A percentile compares a stretch with the other conserved stretches of the same genome.
Evolutionary conservation across 78 protist species (phyloP).

Genomic region (Polysphondylium violaceum): DNA sequence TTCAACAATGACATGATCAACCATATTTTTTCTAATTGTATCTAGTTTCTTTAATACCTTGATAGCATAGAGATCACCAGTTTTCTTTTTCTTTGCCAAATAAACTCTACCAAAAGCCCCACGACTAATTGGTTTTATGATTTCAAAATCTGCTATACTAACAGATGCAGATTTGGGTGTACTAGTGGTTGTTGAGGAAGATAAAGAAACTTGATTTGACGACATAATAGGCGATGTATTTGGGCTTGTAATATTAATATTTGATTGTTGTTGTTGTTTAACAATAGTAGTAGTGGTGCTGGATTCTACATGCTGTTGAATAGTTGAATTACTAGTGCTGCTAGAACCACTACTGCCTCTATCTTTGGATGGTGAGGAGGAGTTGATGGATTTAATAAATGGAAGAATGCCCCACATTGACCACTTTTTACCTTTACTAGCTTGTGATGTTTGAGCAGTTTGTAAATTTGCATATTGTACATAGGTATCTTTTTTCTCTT

Average conservation of each 20-base stretch:
- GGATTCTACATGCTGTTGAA: not conserved
- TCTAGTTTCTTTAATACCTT: conserved; percentile 89
- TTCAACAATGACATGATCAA: conserved; percentile 83
- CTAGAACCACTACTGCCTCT: not conserved
- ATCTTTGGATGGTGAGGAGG: not conserved
- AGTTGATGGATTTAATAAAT: conserved; percentile 43
- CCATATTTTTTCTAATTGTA: conserved; percentile 89
- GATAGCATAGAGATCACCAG: conserved; percentile 91
- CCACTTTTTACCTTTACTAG: conserved; percentile 19
- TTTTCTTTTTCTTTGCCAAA: conserved; percentile 87
- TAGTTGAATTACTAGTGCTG: no score
- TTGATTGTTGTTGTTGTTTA: not conserved
- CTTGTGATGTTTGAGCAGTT: not conserved
- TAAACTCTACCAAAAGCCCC: conserved; percentile 92
- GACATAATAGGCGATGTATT: not conserved
- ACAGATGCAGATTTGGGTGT: not conserved
- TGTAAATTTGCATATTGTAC: conserved; percentile 55
- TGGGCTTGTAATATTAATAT: not conserved
- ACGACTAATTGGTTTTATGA: conserved; percentile 87
- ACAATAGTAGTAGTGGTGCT: not conserved
- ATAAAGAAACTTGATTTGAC: not conserved
- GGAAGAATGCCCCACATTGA: conserved; percentile 79
- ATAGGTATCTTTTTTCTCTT: conserved; percentile 52
- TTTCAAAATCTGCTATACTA: conserved; percentile 82
- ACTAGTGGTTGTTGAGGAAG: conserved; percentile 20